These are phyloP conservation scores for Raphidocelis subcapitata DNA, from an alignment of 139 green algal species.

Conservation along the genomic window DNA sequence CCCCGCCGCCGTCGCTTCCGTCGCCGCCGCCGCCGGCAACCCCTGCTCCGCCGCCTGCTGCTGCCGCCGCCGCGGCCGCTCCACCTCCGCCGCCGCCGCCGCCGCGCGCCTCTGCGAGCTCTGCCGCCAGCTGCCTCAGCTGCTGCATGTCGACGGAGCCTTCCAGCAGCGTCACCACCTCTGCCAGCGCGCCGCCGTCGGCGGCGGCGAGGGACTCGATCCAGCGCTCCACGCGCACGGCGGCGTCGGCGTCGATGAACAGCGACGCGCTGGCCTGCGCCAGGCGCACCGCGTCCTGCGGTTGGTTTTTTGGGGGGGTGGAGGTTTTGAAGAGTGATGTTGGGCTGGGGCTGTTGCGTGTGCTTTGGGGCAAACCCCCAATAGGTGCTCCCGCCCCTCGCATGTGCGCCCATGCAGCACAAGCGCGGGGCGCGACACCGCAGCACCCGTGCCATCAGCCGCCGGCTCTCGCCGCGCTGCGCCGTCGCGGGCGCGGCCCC, in stretches of 20 bases:
- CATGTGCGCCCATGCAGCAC: no score
- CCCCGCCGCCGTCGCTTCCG: neutral
- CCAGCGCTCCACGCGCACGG: neutral
- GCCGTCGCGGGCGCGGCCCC: no score
- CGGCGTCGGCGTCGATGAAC: neutral
- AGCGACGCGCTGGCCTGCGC: neutral
- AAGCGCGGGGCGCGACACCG: no score
- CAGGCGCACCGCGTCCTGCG: neutral
- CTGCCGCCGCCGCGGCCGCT: no score
- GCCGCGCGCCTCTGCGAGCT: neutral
- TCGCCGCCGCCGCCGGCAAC: neutral
- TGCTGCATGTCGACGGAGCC: constrained; percentile 1
- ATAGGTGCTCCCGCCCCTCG: no score
- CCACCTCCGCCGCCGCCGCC: neutral
- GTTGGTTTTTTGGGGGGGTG: neutral
- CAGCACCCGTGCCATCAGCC: no score
- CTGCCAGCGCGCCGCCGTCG: neutral
- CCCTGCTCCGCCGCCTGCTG: no score
- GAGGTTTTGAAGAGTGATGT: neutral
- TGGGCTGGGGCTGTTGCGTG: no score
- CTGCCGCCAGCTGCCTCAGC: constrained; percentile 22
- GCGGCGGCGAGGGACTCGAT: no score
- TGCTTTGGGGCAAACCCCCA: no score
- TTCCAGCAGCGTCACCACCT: neutral
- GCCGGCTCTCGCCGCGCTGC: no score